Percentiles rank a stretch among this genome's conserved stretches.
Conservation (phyloP, 306 rosid species). For the Medicago lupulina region DNA sequence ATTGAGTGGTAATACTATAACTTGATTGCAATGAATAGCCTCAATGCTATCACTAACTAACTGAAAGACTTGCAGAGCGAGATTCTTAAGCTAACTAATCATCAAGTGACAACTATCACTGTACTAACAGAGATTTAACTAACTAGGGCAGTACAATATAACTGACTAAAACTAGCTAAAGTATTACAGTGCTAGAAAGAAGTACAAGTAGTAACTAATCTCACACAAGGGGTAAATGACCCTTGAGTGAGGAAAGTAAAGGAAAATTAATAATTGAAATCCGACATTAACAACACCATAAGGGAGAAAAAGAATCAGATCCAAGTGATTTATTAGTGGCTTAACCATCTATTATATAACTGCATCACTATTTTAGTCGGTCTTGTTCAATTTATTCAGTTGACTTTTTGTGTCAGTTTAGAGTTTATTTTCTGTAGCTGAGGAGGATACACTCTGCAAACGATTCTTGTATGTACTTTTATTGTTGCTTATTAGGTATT, state of each 20-base stretch:
- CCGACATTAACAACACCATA: constrained; percentile 1
- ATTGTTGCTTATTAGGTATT: constrained; percentile 30
- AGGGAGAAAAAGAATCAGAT: neutral
- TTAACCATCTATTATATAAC: constrained; percentile 5
- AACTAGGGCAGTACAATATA: neutral
- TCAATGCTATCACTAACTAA: neutral
- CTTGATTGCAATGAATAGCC: neutral
- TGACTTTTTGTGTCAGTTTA: neutral
- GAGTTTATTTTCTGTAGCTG: neutral
- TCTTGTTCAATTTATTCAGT: neutral
- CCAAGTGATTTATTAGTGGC: neutral
- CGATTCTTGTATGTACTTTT: constrained; percentile 18
- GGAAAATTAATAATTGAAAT: neutral
- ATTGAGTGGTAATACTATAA: neutral
- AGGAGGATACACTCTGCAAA: neutral
- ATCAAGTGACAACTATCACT: neutral
- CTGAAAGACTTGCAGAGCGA: neutral
- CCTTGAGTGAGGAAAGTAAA: neutral
- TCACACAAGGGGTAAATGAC: neutral
- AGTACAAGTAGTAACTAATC: neutral
- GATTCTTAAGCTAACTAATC: neutral
- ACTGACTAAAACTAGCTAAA: neutral
- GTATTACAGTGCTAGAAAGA: neutral
- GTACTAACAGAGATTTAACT: neutral
- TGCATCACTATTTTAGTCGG: neutral